Base-by-base conservation (phyloP, 1,139 yeast genomes). In the Suhomyces maxii region DNA sequence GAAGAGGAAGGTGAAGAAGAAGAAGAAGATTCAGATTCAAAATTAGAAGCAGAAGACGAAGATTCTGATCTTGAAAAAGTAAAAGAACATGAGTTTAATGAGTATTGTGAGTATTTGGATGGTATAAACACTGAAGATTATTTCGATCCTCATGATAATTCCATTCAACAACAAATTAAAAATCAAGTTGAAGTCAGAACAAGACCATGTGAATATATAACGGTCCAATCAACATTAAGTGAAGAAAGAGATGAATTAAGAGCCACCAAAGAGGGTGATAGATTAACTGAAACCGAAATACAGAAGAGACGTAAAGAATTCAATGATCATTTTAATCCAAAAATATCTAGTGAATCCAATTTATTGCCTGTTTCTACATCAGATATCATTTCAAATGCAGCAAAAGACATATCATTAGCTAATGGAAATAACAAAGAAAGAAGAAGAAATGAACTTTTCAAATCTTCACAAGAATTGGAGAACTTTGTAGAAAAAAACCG, bases 401-500 rank as follows among this genome's bases (percentile, higher is more conserved):
- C 40, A 9, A 59, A 55, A 47, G 72, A 68, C 36, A 48, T 67
- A 3, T 49, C 55, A 1, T 50, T 58, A 31, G 61, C 64, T 4
- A 63, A 55, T 41, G 71, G 71, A 5, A 52, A 50, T 18, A 56
- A 59, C 41, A 60, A 58, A 43, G 69, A 66, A 40, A 58, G 52
- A 31, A 58, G 73, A 44, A 54, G 70, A 44, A 51, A 49, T 2
- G 64, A 54, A 18, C 55, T 69, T 18, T 36, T 42, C 3, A 53
- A 53, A 26, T 51, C 63, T 11, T 37, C 59, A 3, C 47, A 51
- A 5, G 56, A 60, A 11, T 44, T 71, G 36, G 54, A 55, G 25
- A 47, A 50, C 8, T 57, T 46, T 40, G 51, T 53, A 10, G 44
- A 51, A 3, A 34, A 41, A 7, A 49, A 69, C 37, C 53, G 64